These are phyloP conservation scores for Exsudoporus floridanus DNA, from an alignment of 1,284 basidiomycete species.

Conservation along the genomic window DNA sequence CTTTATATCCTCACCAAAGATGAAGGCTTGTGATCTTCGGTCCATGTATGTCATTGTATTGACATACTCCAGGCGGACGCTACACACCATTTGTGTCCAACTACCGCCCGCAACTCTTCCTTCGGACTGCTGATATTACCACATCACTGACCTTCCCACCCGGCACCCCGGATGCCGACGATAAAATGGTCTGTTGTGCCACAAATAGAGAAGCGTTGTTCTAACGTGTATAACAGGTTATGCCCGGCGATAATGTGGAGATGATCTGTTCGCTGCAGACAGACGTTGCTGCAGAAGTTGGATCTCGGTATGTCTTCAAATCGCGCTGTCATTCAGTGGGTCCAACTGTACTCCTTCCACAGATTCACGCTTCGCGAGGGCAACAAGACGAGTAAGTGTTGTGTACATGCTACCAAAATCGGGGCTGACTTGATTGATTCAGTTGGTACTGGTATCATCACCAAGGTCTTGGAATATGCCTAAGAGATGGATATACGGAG, in stretches of 20 bases:
- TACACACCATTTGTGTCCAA: constrained; percentile 97
- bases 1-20: constrained; percentile 96
- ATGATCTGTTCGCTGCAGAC: constrained; percentile 84
- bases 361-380: constrained; percentile 98
- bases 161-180: constrained; percentile 70
- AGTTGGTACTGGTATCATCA: constrained; percentile 92
- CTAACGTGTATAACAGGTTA: constrained; percentile 59
- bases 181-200: constrained; percentile 67
- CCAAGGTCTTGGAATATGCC: constrained; percentile 66
- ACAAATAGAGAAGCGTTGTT: background rate
- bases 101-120: constrained; percentile 96
- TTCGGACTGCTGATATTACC: constrained; percentile 95
- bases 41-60: background rate
- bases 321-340: background rate
- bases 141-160: constrained; percentile 85
- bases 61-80: constrained; percentile 62
- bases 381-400: constrained; percentile 80
- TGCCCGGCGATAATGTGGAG: constrained; percentile 99
- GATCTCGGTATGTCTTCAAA: constrained; percentile 63
- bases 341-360: constrained; percentile 1
- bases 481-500: constrained; percentile 10
- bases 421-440: constrained; percentile 12
- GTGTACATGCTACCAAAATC: background rate
- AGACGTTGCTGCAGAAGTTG: constrained; percentile 90
- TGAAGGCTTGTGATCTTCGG: constrained; percentile 46